phyloP scores from a whole-genome alignment of 2,329 filamentous ascomycete genomes.

The Rhinocladiella mackenziei region DNA sequence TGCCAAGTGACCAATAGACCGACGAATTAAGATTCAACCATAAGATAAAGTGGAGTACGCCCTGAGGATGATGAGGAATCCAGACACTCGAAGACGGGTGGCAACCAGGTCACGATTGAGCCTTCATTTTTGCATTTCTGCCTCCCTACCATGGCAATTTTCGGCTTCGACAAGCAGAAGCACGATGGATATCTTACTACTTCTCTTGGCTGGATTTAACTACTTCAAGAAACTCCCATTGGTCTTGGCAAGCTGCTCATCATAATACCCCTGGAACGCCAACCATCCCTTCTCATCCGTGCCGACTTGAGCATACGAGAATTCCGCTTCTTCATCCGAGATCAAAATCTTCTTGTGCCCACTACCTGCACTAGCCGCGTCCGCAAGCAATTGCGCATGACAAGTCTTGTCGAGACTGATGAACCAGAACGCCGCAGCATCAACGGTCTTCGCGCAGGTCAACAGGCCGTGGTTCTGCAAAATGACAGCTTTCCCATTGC shows the following conservation, averaged over 20 bases:
- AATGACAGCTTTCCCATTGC: slow-evolving; percentile 50
- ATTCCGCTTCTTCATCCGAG: slow-evolving; percentile 29
- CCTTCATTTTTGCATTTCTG: too few relatives aligned
- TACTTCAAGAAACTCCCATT: slow-evolving; percentile 47
- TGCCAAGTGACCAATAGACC: too few relatives aligned
- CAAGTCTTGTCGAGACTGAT: slow-evolving; percentile 44
- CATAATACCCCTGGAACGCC: slow-evolving; percentile 53
- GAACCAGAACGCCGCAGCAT: slow-evolving; percentile 55
- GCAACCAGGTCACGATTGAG: too few relatives aligned
- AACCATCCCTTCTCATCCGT: slow-evolving; percentile 51
- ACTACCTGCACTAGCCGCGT: slow-evolving; percentile 40
- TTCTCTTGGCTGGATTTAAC: too few relatives aligned
- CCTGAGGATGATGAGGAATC: too few relatives aligned
- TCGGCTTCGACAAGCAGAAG: too few relatives aligned
- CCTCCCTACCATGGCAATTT: too few relatives aligned
- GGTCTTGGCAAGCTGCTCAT: slow-evolving; percentile 51
- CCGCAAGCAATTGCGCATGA: slow-evolving; percentile 41
- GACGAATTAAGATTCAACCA: too few relatives aligned
- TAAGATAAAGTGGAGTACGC: too few relatives aligned
- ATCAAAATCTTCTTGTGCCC: slow-evolving; percentile 32
- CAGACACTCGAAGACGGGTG: too few relatives aligned
- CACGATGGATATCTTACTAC: too few relatives aligned
- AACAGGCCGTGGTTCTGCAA: slow-evolving; percentile 56
- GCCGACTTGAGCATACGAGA: slow-evolving; percentile 29
- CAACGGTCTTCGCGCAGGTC: slow-evolving; percentile 49